Percentiles rank a stretch among this genome's conserved stretches.
phyloP scores from a whole-genome alignment of 1,284 basidiomycete genomes.

The Apiotrichum laibachii region DNA sequence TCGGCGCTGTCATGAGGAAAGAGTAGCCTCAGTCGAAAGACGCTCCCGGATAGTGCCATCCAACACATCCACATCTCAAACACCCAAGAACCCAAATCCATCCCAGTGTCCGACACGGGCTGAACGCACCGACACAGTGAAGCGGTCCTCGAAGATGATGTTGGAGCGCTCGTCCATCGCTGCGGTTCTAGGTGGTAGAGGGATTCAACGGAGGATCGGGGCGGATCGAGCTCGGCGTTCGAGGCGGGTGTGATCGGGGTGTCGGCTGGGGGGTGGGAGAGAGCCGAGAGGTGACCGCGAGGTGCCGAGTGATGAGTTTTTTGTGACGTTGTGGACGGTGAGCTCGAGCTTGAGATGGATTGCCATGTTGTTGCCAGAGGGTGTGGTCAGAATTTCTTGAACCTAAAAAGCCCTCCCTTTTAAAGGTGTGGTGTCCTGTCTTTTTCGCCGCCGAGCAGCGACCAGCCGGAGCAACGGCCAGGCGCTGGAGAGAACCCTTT shows the following conservation, averaged over 20 bases:
- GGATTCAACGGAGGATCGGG: background rate
- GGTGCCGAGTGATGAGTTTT: background rate
- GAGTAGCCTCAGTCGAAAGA: too few species aligned
- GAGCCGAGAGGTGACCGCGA: background rate
- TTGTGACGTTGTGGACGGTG: background rate
- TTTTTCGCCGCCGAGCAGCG: background rate
- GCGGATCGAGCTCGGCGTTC: too few species aligned
- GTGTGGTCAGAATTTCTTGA: background rate
- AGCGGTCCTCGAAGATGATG: conserved; percentile 79
- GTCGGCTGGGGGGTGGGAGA: background rate
- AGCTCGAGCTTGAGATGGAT: background rate
- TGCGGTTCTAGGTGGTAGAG: background rate
- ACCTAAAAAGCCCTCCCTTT: background rate
- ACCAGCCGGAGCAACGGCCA: too few species aligned
- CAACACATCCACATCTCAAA: too few species aligned
- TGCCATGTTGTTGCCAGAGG: too few species aligned
- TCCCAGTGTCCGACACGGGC: background rate
- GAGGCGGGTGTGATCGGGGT: background rate
- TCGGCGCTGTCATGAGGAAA: too few species aligned
- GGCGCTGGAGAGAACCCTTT: too few species aligned
- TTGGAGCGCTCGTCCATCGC: conserved; percentile 34
- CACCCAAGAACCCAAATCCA: too few species aligned
- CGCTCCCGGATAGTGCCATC: too few species aligned
- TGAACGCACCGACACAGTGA: conserved; percentile 64
- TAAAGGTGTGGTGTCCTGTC: background rate